Evolutionary conservation across 176 grass and related monocot species (phyloP).

Genomic region (Musa schizocarpa): DNA sequence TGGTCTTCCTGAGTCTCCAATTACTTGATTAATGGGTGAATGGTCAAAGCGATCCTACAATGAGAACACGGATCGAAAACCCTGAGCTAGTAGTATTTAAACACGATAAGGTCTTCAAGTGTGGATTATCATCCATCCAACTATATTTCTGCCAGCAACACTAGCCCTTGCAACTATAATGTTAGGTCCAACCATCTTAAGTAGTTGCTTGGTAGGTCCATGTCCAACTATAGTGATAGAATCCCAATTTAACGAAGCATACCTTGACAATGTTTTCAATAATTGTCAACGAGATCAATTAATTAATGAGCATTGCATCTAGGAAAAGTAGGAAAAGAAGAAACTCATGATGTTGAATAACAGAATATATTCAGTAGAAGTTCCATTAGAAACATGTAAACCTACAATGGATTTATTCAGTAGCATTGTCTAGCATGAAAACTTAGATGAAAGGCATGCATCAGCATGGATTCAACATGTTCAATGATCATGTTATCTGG

Average conservation of each 20-base stretch:
- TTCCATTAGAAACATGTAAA: neutral
- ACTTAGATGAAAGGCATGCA: neutral
- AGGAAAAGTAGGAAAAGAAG: neutral
- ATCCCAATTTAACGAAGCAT: too few species aligned
- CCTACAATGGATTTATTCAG: neutral
- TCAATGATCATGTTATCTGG: neutral
- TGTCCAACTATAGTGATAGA: too few species aligned
- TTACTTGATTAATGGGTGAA: conserved; percentile 21
- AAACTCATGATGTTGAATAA: neutral
- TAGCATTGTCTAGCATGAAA: neutral
- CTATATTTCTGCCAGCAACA: neutral
- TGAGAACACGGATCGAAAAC: conserved; percentile 3
- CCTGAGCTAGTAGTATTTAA: neutral
- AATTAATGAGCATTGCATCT: too few species aligned
- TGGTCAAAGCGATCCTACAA: conserved; percentile 24
- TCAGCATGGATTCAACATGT: neutral
- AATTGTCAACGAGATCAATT: too few species aligned
- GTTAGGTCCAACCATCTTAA: too few species aligned
- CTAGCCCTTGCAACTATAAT: neutral
- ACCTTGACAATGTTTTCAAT: too few species aligned
- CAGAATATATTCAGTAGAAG: neutral
- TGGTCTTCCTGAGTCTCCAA: conserved; percentile 8
- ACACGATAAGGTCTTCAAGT: neutral
- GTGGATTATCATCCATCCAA: neutral
- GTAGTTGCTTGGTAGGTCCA: too few species aligned